Conservation (phyloP, 2,329 filamentous ascomycete species). For the Leptosphaerulina australis region DNA sequence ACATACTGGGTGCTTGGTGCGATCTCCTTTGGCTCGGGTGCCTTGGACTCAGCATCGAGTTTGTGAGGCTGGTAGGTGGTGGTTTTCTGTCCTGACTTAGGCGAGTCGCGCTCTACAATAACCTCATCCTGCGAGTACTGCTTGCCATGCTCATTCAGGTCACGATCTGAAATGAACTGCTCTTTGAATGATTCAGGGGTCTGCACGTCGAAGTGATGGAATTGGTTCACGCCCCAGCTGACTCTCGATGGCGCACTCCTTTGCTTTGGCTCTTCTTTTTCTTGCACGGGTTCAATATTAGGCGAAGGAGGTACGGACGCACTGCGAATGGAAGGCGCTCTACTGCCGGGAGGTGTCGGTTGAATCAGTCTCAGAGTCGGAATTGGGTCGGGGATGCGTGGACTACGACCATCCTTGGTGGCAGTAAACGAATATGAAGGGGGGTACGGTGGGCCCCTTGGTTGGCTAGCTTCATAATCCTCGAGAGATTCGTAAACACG, state of each 20-base stretch:
- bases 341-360: conserved; percentile 63
- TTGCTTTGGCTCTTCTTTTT: conserved; percentile 31
- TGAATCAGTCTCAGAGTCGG: conserved; percentile 63
- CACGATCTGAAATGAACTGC: conserved; percentile 42
- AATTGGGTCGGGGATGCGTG: conserved; percentile 52
- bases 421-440: conserved; percentile 49
- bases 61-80: conserved; percentile 42
- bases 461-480: conserved; percentile 38
- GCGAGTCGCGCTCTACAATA: conserved; percentile 47
- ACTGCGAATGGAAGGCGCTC: conserved; percentile 47
- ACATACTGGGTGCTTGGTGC: conserved; percentile 41
- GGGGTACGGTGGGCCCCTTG: conserved; percentile 45
- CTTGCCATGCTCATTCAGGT: conserved; percentile 31
- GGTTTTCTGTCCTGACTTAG: conserved; percentile 36
- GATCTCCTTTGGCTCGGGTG: conserved; percentile 27
- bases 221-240: conserved; percentile 57
- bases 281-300: conserved; percentile 34
- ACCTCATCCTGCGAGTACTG: conserved; percentile 46
- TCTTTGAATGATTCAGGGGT: conserved; percentile 53
- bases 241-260: conserved; percentile 47
- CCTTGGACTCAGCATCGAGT: conserved; percentile 27
- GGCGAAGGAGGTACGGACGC: conserved; percentile 46
- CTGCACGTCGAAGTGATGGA: conserved; percentile 54
- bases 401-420: conserved; percentile 48
- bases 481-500: conserved; percentile 52